A percentile compares a stretch with the other conserved stretches of the same genome.
Evolutionary conservation across 208 protist species (phyloP).

Genomic region (Leishmania lainsoni): DNA sequence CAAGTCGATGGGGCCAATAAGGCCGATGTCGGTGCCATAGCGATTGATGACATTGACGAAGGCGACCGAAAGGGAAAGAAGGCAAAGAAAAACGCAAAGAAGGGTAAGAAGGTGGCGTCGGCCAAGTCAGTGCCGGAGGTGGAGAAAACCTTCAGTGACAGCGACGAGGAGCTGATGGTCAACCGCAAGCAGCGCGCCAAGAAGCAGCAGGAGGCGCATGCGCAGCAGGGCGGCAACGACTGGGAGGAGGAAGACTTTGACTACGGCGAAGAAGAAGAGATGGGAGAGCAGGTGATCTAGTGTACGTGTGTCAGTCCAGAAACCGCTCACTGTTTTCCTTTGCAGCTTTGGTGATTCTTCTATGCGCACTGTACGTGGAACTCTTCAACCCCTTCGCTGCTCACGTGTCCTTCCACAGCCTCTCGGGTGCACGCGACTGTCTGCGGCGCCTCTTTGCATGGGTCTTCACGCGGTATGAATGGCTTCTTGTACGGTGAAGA

Average conservation of each 20-base stretch:
- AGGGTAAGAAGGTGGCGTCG: conserved; percentile 26
- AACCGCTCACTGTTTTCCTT: no score
- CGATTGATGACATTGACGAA: conserved; percentile 28
- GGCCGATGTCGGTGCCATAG: background rate
- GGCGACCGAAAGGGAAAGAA: conserved; percentile 31
- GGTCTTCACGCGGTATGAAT: background rate
- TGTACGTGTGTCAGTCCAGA: background rate
- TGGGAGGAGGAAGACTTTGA: conserved; percentile 49
- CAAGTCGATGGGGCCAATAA: background rate
- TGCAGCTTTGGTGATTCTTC: background rate
- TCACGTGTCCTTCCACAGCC: background rate
- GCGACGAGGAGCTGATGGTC: conserved; percentile 75
- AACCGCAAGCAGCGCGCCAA: conserved; percentile 77
- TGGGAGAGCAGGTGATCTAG: background rate
- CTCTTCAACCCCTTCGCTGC: background rate
- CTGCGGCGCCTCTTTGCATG: background rate
- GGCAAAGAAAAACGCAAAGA: conserved; percentile 38
- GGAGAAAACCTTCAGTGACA: conserved; percentile 39
- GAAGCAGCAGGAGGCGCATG: conserved; percentile 38
- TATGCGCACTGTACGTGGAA: background rate
- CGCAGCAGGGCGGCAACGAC: conserved; percentile 27
- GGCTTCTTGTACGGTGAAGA: background rate
- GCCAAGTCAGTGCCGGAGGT: conserved; percentile 23
- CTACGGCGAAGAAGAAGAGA: conserved; percentile 48
- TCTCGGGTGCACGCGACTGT: background rate